Conservation (phyloP, 2,329 filamentous ascomycete species). For the Aureobasidium sp. region DNA sequence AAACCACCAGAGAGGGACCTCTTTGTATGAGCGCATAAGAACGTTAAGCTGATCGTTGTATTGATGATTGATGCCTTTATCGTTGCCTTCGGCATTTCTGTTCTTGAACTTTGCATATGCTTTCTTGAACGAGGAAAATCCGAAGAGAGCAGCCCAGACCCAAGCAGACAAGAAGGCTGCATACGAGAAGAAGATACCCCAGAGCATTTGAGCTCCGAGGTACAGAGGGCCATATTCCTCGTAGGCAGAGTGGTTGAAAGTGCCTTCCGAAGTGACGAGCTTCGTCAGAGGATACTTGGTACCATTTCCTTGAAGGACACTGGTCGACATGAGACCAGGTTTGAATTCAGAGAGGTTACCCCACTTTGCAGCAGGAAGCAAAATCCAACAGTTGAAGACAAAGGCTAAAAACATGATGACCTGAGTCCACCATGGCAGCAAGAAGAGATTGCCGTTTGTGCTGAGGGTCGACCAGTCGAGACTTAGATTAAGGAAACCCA, state of each 20-base stretch:
- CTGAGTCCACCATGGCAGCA: conserved; percentile 67
- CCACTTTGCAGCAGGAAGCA: conserved; percentile 66
- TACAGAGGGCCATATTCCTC: conserved; percentile 61
- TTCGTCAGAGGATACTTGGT: conserved; percentile 49
- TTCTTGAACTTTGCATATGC: conserved; percentile 45
- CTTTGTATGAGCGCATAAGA: conserved; percentile 62
- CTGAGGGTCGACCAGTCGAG: conserved; percentile 69
- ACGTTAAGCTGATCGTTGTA: conserved; percentile 66
- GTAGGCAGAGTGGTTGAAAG: conserved; percentile 55
- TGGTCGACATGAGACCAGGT: conserved; percentile 65
- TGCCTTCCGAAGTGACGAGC: conserved; percentile 48
- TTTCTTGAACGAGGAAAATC: conserved; percentile 37
- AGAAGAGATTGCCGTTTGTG: conserved; percentile 51
- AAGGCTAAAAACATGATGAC: conserved; percentile 63
- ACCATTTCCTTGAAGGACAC: conserved; percentile 48
- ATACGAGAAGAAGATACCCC: conserved; percentile 68
- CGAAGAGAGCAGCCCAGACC: conserved; percentile 65
- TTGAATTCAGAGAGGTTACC: conserved; percentile 60
- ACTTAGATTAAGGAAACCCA: conserved; percentile 67
- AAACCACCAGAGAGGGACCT: conserved; percentile 69
- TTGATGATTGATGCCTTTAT: conserved; percentile 56
- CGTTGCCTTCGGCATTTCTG: conserved; percentile 50
- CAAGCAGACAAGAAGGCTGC: conserved; percentile 65
- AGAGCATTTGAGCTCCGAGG: conserved; percentile 63
- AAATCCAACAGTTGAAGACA: conserved; percentile 62